Evolutionary conservation across 2,329 filamentous ascomycete genomes (phyloP).

Genomic region (Scopulariopsis brevicaulis): DNA sequence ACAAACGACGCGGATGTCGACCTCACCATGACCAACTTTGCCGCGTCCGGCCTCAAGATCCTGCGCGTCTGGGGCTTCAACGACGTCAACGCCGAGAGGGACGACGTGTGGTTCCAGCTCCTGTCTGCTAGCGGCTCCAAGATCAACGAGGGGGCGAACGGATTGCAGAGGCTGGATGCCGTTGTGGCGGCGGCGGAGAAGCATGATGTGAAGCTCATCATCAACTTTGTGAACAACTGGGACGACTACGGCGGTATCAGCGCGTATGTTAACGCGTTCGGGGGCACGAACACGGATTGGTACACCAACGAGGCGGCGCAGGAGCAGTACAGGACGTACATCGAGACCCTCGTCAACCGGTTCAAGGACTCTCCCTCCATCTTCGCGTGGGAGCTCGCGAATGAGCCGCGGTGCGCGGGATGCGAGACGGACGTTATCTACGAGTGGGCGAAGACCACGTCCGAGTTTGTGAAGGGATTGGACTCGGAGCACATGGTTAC

Average conservation of each 20-base stretch:
- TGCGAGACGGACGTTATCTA: slow-evolving; percentile 46
- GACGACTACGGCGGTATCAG: slow-evolving; percentile 54
- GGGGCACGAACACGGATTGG: slow-evolving; percentile 39
- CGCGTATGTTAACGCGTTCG: slow-evolving; percentile 47
- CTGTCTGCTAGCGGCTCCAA: slow-evolving; percentile 34
- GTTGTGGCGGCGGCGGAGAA: slow-evolving; percentile 49
- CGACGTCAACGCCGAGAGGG: slow-evolving; percentile 32
- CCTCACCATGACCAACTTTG: slow-evolving; percentile 33
- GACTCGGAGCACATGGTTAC: slow-evolving; percentile 53
- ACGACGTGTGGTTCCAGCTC: slow-evolving; percentile 37
- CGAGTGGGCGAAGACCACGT: slow-evolving; percentile 46
- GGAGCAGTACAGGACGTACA: slow-evolving; percentile 41
- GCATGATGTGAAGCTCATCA: slow-evolving; percentile 50
- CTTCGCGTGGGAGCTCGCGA: slow-evolving; percentile 43
- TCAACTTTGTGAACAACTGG: slow-evolving; percentile 60
- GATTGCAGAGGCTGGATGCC: slow-evolving; percentile 49
- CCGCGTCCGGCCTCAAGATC: slow-evolving; percentile 39
- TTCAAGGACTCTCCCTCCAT: slow-evolving; percentile 34
- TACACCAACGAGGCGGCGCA: slow-evolving; percentile 43
- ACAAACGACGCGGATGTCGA: slow-evolving; percentile 45
- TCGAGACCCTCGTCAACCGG: slow-evolving; percentile 33
- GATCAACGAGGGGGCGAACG: slow-evolving; percentile 51
- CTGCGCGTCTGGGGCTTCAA: slow-evolving; percentile 53
- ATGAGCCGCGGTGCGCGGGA: slow-evolving; percentile 48
- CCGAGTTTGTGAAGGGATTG: slow-evolving; percentile 51